Conservation (phyloP, 805 yeast species). For the Metschnikowia aberdeeniae region DNA sequence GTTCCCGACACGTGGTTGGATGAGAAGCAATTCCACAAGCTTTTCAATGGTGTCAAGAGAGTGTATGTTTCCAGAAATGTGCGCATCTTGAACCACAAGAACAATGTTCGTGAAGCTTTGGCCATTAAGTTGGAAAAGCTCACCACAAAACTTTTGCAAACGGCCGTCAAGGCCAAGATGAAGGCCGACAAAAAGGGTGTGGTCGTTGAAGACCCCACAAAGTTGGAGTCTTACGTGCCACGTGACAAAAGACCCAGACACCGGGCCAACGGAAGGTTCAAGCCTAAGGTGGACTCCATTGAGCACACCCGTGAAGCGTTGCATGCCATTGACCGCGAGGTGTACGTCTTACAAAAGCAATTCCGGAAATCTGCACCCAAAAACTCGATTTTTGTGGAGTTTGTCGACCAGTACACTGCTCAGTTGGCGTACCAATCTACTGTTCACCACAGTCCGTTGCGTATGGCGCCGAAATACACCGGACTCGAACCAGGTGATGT, state of each 20-base stretch:
- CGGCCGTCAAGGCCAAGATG: conserved; percentile 58
- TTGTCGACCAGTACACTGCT: conserved; percentile 70
- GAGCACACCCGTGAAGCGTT: conserved; percentile 52
- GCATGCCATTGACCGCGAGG: conserved; percentile 55
- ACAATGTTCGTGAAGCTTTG: conserved; percentile 54
- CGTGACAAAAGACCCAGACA: conserved; percentile 64
- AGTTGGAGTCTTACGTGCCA: conserved; percentile 56
- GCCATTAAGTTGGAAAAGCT: conserved; percentile 66
- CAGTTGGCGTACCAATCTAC: conserved; percentile 66
- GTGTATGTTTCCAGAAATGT: conserved; percentile 76
- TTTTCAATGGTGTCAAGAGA: conserved; percentile 78
- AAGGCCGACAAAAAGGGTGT: conserved; percentile 65
- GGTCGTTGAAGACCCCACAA: conserved; percentile 27
- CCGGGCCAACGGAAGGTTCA: conserved; percentile 43
- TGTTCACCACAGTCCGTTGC: conserved; percentile 62
- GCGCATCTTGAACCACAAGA: conserved; percentile 51
- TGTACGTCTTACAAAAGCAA: conserved; percentile 49
- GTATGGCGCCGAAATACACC: conserved; percentile 54
- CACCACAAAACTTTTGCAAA: conserved; percentile 51
- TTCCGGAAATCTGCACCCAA: conserved; percentile 54
- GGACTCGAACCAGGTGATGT: conserved; percentile 65
- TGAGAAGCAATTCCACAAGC: conserved; percentile 65
- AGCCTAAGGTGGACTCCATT: conserved; percentile 59
- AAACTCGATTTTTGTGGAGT: conserved; percentile 77
- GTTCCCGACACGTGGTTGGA: conserved; percentile 73